A percentile compares a stretch with the other conserved stretches of the same genome.
Evolutionary conservation across 2,329 filamentous ascomycete species (phyloP).

Genomic region (Phoma herbarum): DNA sequence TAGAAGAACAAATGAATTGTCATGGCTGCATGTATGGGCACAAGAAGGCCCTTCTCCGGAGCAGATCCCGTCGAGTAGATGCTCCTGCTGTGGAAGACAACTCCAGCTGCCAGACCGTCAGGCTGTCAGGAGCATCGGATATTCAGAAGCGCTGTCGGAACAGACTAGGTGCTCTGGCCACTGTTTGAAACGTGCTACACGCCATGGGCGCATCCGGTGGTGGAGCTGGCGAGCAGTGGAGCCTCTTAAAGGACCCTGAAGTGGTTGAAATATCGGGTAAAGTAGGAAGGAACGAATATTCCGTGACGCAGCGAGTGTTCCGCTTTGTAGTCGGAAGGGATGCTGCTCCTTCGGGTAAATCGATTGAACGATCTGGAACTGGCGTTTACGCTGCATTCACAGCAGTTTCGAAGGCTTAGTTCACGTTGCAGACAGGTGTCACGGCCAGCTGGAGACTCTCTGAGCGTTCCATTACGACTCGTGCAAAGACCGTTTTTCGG

Average conservation of each 20-base stretch:
- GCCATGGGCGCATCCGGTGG: conserved; percentile 22
- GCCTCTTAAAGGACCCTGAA: conserved; percentile 33
- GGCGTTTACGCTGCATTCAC: conserved; percentile 5
- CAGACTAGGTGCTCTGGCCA: conserved; percentile 25
- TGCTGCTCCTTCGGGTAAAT: conserved; percentile 28
- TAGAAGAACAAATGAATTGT: neutral
- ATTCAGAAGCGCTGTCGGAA: conserved; percentile 27
- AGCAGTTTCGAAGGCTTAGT: neutral
- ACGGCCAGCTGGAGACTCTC: neutral
- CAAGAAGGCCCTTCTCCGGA: conserved; percentile 12
- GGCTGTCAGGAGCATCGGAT: conserved; percentile 10
- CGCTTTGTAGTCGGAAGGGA: conserved; percentile 22
- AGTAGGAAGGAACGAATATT: conserved; percentile 31
- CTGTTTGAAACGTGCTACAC: conserved; percentile 29
- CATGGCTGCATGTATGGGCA: conserved; percentile 2
- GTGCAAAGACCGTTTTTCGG: conserved; percentile 12
- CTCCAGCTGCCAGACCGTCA: neutral
- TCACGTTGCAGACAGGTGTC: conserved; percentile 3
- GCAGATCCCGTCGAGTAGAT: conserved; percentile 12
- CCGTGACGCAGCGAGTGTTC: conserved; percentile 22
- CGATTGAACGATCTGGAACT: conserved; percentile 14
- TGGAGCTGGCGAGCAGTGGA: conserved; percentile 33
- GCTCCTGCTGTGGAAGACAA: neutral
- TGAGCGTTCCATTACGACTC: conserved; percentile 11
- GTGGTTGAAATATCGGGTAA: conserved; percentile 33